Percentiles rank a stretch among this genome's conserved stretches.
Conservation (phyloP, 495 filamentous ascomycete species). For the Cetradonia linearis region DNA sequence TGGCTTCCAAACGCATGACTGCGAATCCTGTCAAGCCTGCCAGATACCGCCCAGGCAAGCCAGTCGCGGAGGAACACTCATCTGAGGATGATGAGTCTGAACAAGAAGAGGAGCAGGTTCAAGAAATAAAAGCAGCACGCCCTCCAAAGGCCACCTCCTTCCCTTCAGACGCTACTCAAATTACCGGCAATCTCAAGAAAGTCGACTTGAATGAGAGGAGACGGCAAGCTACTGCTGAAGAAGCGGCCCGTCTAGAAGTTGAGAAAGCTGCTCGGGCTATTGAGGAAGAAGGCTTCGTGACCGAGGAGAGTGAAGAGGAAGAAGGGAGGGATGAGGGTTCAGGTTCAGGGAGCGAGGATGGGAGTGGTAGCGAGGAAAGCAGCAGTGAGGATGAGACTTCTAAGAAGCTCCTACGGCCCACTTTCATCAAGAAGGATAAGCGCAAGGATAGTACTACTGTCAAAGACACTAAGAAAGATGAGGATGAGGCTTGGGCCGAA, state of each 20-base stretch:
- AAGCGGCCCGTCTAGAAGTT: constrained; percentile 32
- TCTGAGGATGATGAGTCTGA: constrained; percentile 50
- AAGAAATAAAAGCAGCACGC: constrained; percentile 38
- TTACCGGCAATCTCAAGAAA: constrained; percentile 52
- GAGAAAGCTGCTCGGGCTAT: constrained; percentile 30
- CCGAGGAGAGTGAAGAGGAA: constrained; percentile 47
- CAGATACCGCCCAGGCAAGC: constrained; percentile 80
- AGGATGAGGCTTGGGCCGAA: constrained; percentile 43
- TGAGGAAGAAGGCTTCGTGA: constrained; percentile 68
- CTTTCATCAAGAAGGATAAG: constrained; percentile 79
- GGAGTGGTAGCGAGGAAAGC: constrained; percentile 39
- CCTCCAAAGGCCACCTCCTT: constrained; percentile 50
- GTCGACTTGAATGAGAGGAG: constrained; percentile 52
- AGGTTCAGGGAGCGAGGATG: constrained; percentile 22
- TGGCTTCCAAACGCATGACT: constrained; percentile 91
- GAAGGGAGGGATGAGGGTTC: constrained; percentile 41
- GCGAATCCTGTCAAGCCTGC: constrained; percentile 76
- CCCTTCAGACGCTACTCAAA: constrained; percentile 39
- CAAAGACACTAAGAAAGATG: constrained; percentile 28
- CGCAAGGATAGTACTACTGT: constrained; percentile 36
- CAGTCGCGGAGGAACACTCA: constrained; percentile 53
- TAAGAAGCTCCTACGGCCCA: constrained; percentile 69
- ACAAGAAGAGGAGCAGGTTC: constrained; percentile 35
- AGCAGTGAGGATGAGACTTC: constrained; percentile 68
- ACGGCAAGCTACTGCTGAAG: constrained; percentile 38